Evolutionary conservation across 306 rosid genomes (phyloP).

Genomic region (Prunus mira): DNA sequence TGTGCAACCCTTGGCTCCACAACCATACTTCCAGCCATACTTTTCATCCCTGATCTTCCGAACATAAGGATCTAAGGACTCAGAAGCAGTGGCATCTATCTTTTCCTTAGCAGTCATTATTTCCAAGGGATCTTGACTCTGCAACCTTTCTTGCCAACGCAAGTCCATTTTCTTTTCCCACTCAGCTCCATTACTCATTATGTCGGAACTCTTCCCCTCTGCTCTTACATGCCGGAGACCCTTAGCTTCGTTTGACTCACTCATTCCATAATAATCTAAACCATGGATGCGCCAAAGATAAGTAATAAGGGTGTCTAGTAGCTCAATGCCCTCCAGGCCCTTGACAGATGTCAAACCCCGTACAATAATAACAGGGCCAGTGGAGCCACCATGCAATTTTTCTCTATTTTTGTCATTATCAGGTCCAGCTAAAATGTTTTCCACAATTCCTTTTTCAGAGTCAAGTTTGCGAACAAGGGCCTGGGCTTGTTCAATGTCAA

Average conservation of each 20-base stretch:
- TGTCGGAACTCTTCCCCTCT: conserved; percentile 48
- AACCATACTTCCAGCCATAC: conserved; percentile 99
- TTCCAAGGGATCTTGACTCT: conserved; percentile 91
- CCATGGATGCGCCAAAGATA: conserved; percentile 98
- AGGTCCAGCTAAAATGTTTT: conserved; percentile 64
- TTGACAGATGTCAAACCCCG: conserved; percentile 86
- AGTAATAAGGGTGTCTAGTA: conserved; percentile 83
- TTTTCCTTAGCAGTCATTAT: conserved; percentile 93
- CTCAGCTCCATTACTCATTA: conserved; percentile 59
- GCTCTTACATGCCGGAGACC: conserved; percentile 90
- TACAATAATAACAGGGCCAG: conserved; percentile 74
- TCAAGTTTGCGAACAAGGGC: conserved; percentile 88
- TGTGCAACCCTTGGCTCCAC: conserved; percentile 99
- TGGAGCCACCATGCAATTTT: conserved; percentile 64
- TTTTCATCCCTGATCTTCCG: conserved; percentile 98
- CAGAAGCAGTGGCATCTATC: conserved; percentile 87
- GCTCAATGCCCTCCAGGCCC: conserved; percentile 92
- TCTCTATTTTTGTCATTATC: conserved; percentile 74
- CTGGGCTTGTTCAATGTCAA: conserved; percentile 80
- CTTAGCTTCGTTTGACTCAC: conserved; percentile 78
- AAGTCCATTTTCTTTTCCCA: conserved; percentile 90
- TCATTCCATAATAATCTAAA: conserved; percentile 91
- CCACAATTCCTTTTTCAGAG: conserved; percentile 76
- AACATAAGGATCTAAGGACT: conserved; percentile 81
- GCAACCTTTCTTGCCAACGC: conserved; percentile 83